Base-by-base conservation (phyloP, 2,329 filamentous ascomycete species). In the Aureobasidium subglaciale region DNA sequence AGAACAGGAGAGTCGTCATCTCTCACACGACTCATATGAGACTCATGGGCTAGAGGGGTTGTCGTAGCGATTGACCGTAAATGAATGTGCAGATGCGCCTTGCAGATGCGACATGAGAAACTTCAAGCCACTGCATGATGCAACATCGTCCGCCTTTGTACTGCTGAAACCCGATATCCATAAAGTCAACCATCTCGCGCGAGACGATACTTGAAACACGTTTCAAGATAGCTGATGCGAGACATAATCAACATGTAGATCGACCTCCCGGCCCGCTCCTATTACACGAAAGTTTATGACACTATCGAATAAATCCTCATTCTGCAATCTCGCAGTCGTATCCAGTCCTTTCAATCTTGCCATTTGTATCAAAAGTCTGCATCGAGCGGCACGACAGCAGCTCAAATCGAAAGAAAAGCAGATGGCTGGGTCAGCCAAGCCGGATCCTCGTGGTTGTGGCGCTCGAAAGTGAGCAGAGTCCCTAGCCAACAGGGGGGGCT, bases 241-340 rank as follows among this genome's bases (percentile, higher is more conserved):
- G 43, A 48, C 43, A 48, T 35, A 48, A 48, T 48, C 43, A 30
- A 48, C 43, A 25, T 35, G 43, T 20, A 48, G 43, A 48, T 48
- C 43, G 24, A 48, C 30, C 30, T 29, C n/a, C n/a, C 43, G 43
- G 43, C 22, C 30, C 43, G 43, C 43, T 35, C 25, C 43, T 27
- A 22, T 18, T 34, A 24, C 29, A 48, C 29, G 43, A 20, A 32
- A 11, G 9, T 32, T 15, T 32, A 16, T n/a, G 18, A 30, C n/a
- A 16, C 42, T 32, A 20, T n/a, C n/a, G 27, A 22, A 16, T 11
- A n/a, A n/a, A n/a, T n/a, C n/a, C n/a, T n/a, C n/a, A n/a, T n/a
- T n/a, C 30, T 32, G 30, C 11, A 18, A 16, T 29, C 27, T 32
- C 22, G 27, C 27, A 32, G 5, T 10, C 11, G 27, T 24, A 3